A percentile compares a stretch with the other conserved stretches of the same genome.
Conservation (phyloP, 2,329 filamentous ascomycete genomes). For the Domatiomyces catenatus region DNA sequence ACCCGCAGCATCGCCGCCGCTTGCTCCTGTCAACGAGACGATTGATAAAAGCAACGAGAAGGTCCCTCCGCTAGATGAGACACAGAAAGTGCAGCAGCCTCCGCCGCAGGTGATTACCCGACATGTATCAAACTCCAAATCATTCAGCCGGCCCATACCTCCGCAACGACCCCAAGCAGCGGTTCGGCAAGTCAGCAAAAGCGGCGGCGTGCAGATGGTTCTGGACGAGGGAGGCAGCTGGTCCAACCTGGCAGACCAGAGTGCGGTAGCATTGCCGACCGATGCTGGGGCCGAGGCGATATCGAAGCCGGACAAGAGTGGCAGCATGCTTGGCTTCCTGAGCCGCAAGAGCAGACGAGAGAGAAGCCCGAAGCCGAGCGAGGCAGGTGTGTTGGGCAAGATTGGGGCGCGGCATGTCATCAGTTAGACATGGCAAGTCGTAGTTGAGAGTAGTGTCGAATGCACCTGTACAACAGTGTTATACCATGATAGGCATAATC, state of each 20-base stretch:
- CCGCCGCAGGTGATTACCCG: constrained; percentile 3
- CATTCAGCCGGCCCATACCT: constrained; percentile 26
- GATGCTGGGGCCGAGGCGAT: constrained; percentile 37
- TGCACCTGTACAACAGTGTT: neutral
- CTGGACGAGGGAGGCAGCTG: constrained; percentile 79
- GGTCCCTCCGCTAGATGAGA: constrained; percentile 4
- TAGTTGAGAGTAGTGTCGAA: neutral
- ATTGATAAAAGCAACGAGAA: constrained; percentile 4
- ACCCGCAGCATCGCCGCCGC: constrained; percentile 13
- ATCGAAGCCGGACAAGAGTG: constrained; percentile 28
- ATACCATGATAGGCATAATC: too few species aligned
- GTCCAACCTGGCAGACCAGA: constrained; percentile 78
- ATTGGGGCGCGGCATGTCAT: constrained; percentile 79
- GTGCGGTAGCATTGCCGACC: constrained; percentile 50
- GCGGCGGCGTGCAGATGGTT: constrained; percentile 79
- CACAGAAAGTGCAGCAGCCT: constrained; percentile 10
- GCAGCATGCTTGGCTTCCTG: constrained; percentile 74
- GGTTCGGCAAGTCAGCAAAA: constrained; percentile 58
- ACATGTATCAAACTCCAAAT: constrained; percentile 17
- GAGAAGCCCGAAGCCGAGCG: constrained; percentile 84
- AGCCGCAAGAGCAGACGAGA: constrained; percentile 78
- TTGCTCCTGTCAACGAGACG: constrained; percentile 11
- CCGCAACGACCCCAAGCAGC: constrained; percentile 28
- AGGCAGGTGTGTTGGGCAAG: constrained; percentile 84
- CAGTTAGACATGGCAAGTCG: constrained; percentile 34